A percentile compares a stretch with the other conserved stretches of the same genome.
Evolutionary conservation across 1,284 basidiomycete genomes (phyloP).

Genomic region (Thecaphora thlaspeos): DNA sequence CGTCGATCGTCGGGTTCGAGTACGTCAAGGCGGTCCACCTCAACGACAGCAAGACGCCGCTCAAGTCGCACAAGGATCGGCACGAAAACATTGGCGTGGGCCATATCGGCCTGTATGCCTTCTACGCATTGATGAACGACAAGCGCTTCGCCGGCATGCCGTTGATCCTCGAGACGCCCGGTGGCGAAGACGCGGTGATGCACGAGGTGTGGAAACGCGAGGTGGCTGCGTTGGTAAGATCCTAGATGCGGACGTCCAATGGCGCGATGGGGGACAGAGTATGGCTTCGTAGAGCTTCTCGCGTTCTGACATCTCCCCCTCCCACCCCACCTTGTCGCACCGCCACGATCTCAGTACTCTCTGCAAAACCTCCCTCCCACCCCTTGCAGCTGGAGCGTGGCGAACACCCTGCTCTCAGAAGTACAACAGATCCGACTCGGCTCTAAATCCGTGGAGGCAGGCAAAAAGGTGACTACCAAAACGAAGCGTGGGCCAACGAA

Average conservation of each 20-base stretch:
- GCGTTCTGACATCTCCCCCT: too few species aligned
- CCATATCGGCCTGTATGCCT: constrained; percentile 67
- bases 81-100: constrained; percentile 85
- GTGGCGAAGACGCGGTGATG: constrained; percentile 62
- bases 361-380: not conserved
- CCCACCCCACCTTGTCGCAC: too few species aligned
- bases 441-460: not conserved
- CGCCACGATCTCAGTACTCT: not conserved
- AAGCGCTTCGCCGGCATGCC: constrained; percentile 70
- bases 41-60: constrained; percentile 74
- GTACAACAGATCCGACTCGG: not conserved
- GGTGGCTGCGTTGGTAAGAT: constrained; percentile 59
- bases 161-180: constrained; percentile 78
- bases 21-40: constrained; percentile 75
- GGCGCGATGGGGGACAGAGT: too few species aligned
- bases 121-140: constrained; percentile 71
- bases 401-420: not conserved
- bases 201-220: constrained; percentile 73
- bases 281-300: too few species aligned
- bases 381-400: not conserved
- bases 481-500: not conserved
- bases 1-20: constrained; percentile 67
- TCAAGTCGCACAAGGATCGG: constrained; percentile 71
- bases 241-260: too few species aligned
- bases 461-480: not conserved